Conservation (phyloP, 768 basidiomycete genomes). For the Strobilomyces dryophilus region DNA sequence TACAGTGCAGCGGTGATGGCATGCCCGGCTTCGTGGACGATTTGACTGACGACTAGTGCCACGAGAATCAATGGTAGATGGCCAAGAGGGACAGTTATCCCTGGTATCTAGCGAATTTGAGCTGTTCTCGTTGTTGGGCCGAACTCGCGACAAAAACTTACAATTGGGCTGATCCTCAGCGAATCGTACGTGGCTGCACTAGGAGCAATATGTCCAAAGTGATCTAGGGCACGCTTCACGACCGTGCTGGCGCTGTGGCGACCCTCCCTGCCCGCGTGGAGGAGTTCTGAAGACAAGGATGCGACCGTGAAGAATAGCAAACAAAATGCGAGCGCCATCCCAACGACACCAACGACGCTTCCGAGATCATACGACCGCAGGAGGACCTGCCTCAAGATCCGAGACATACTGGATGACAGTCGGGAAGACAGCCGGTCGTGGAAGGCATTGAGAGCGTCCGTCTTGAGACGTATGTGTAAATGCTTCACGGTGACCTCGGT, state of each 20-base stretch:
- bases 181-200: not conserved
- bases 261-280: not conserved
- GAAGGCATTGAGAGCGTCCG: constrained; percentile 43
- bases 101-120: constrained; percentile 59
- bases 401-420: constrained; percentile 32
- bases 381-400: constrained; percentile 26
- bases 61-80: constrained; percentile 65
- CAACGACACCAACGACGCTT: constrained; percentile 38
- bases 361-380: constrained; percentile 49
- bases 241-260: constrained; percentile 5
- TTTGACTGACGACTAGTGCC: constrained; percentile 58
- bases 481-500: constrained; percentile 24
- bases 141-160: constrained; percentile 14
- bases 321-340: constrained; percentile 42
- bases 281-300: constrained; percentile 17
- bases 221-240: constrained; percentile 14
- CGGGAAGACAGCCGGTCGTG: constrained; percentile 42
- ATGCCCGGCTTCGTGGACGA: constrained; percentile 81
- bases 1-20: constrained; percentile 72
- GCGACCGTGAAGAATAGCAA: constrained; percentile 36
- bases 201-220: not conserved
- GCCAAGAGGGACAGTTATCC: constrained; percentile 70
- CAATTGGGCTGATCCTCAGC: constrained; percentile 28
- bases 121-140: not conserved
- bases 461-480: constrained; percentile 39